phyloP scores from a whole-genome alignment of 768 basidiomycete species.

The Pisolithus tinctorius region DNA sequence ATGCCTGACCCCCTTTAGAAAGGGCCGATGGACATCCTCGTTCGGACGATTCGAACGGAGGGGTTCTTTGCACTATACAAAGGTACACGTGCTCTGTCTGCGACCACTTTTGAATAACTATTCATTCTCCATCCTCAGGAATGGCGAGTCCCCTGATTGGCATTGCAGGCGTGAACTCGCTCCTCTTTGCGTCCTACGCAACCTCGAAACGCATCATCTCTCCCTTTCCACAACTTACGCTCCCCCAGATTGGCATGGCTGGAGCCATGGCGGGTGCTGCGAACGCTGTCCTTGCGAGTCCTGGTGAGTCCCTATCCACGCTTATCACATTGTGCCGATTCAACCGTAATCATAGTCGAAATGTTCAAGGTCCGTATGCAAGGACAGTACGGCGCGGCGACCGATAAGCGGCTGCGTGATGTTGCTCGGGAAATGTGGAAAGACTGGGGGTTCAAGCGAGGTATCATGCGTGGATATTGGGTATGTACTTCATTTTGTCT shows the following conservation, averaged over 20 bases:
- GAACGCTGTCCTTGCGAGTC: conserved; percentile 87
- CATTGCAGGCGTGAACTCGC: conserved; percentile 92
- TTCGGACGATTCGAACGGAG: conserved; percentile 76
- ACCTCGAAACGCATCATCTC: conserved; percentile 75
- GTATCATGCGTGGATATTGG: conserved; percentile 98
- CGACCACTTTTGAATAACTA: background rate
- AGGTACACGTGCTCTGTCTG: conserved; percentile 40
- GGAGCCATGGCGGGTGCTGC: conserved; percentile 91
- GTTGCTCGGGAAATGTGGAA: conserved; percentile 80
- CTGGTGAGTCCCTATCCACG: conserved; percentile 42
- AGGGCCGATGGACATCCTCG: conserved; percentile 88
- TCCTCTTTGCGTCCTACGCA: conserved; percentile 91
- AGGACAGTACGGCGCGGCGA: conserved; percentile 79
- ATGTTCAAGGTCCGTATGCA: conserved; percentile 99
- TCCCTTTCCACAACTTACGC: conserved; percentile 78
- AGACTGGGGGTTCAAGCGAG: conserved; percentile 78
- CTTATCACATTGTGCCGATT: background rate
- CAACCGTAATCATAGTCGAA: conserved; percentile 53
- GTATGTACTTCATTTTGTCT: conserved; percentile 31
- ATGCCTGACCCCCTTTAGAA: conserved; percentile 40
- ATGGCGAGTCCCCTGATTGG: conserved; percentile 90
- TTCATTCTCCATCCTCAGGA: conserved; percentile 35
- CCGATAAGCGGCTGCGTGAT: conserved; percentile 69
- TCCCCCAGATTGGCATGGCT: conserved; percentile 75
- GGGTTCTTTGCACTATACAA: conserved; percentile 94